A percentile compares a stretch with the other conserved stretches of the same genome.
phyloP scores from a whole-genome alignment of 164 flowering plant genomes.

The Malania oleifera region DNA sequence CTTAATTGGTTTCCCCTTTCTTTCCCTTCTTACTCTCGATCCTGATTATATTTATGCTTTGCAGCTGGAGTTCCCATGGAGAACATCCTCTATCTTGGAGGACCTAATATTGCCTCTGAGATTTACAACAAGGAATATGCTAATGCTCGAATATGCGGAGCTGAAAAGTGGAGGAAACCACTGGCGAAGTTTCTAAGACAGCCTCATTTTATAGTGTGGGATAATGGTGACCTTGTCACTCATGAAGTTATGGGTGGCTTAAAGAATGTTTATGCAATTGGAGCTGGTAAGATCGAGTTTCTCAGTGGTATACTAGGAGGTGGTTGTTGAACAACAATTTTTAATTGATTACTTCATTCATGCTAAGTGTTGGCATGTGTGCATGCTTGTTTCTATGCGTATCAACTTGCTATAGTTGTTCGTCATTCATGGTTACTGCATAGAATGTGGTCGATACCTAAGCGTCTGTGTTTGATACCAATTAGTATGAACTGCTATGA shows the following conservation, averaged over 20 bases:
- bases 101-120: conserved; percentile 93
- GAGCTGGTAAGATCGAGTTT: conserved; percentile 52
- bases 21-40: neutral
- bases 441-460: no score
- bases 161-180: conserved; percentile 84
- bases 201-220: conserved; percentile 91
- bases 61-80: conserved; percentile 83
- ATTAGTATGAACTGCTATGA: no score
- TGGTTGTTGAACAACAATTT: no score
- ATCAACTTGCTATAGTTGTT: no score
- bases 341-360: no score
- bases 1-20: no score
- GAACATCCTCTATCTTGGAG: conserved; percentile 89
- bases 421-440: no score
- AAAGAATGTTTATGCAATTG: conserved; percentile 83
- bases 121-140: conserved; percentile 91
- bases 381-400: no score
- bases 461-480: no score
- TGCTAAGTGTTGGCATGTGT: no score
- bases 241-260: conserved; percentile 93
- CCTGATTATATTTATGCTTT: conserved; percentile 13
- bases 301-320: no score
- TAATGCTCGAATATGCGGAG: conserved; percentile 92
- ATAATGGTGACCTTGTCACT: conserved; percentile 85
- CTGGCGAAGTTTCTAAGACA: conserved; percentile 85